Evolutionary conservation across 768 basidiomycete genomes (phyloP), one percentile per base, ranked within the genome.

Genomic region (Pulveroboletus ravenelii): DNA sequence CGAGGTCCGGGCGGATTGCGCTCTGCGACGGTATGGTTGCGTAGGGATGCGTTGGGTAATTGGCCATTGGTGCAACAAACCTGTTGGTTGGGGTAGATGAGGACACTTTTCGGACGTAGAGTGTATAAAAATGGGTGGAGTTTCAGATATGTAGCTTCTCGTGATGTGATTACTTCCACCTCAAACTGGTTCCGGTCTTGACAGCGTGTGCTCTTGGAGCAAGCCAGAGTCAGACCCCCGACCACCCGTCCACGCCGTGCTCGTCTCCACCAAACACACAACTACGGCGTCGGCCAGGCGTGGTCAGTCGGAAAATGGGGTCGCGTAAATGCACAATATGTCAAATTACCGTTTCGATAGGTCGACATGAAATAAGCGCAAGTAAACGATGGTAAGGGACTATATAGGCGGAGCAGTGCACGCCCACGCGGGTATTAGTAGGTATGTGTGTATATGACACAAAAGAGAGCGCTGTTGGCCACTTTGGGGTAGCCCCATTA

Each of bases 41-140:
- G 34, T 69, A 65, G 20, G 63, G 51, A 58, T 69, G 63, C 3
- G 61, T 51, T 10, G 58, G 43, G 48, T 65, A 67, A 51, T 57
- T 67, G 36, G 63, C 56, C 66, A 67, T 67, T 43, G 48, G 12
- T 32, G 10, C 20, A 30, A 31, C 29, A 34, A 45, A 17, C 48
- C 32, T 43, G 54, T 46, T 47, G 53, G 53, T 38, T 41, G 48
- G 29, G 29, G 31, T n/a, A 45, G 52, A 49, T 15, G 46, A 50
- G 18, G 50, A 31, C 36, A 43, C 23, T 60, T 58, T 62, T 50
- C 48, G 3, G 51, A 43, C 44, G 46, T 27, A 20, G 48, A 41
- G 43, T 34, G 57, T 53, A 58, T 61, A 63, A 63, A 61, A 61
- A 59, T 48, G 62, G 38, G 42, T 41, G 45, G 20, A 25, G 60